phyloP scores from a whole-genome alignment of 257 asterid species.

The Galeopsis tetrahit region DNA sequence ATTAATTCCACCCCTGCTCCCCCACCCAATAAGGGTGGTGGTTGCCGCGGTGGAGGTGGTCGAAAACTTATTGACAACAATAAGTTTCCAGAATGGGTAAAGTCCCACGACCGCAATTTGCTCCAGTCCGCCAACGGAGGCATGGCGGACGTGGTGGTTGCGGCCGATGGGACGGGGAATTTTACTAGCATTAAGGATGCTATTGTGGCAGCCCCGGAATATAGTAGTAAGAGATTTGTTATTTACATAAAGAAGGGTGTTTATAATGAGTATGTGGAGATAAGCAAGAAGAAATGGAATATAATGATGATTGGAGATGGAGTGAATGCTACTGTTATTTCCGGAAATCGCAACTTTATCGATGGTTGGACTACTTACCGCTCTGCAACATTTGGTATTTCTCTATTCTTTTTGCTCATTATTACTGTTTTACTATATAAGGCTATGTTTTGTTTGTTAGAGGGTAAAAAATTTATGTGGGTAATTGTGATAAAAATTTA shows the following conservation, averaged over 20 bases:
- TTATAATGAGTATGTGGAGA: slow-evolving; percentile 62
- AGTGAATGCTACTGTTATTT: slow-evolving; percentile 50
- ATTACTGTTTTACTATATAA: background rate
- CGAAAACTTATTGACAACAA: slow-evolving; percentile 24
- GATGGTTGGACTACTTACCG: slow-evolving; percentile 61
- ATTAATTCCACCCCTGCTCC: slow-evolving; percentile 27
- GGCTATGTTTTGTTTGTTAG: no score
- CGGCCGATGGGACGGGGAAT: slow-evolving; percentile 56
- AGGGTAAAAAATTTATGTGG: no score
- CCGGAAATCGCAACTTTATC: slow-evolving; percentile 49
- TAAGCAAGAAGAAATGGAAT: slow-evolving; percentile 60
- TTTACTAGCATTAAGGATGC: slow-evolving; percentile 54
- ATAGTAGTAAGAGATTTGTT: slow-evolving; percentile 41
- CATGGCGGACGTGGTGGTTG: slow-evolving; percentile 51
- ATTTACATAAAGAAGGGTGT: slow-evolving; percentile 63
- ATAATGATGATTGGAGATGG: slow-evolving; percentile 76
- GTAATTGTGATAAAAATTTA: no score
- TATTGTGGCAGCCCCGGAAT: slow-evolving; percentile 47
- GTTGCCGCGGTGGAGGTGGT: slow-evolving; percentile 21
- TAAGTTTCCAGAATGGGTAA: slow-evolving; percentile 48
- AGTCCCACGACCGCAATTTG: slow-evolving; percentile 38
- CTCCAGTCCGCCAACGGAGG: slow-evolving; percentile 34
- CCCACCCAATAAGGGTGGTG: slow-evolving; percentile 16
- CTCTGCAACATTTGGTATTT: slow-evolving; percentile 66
- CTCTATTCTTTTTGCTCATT: background rate